A percentile compares a stretch with the other conserved stretches of the same genome.
These are phyloP conservation scores for Euphorbia schlechtendalii DNA, from an alignment of 441 rosid species.

Conservation along the genomic window DNA sequence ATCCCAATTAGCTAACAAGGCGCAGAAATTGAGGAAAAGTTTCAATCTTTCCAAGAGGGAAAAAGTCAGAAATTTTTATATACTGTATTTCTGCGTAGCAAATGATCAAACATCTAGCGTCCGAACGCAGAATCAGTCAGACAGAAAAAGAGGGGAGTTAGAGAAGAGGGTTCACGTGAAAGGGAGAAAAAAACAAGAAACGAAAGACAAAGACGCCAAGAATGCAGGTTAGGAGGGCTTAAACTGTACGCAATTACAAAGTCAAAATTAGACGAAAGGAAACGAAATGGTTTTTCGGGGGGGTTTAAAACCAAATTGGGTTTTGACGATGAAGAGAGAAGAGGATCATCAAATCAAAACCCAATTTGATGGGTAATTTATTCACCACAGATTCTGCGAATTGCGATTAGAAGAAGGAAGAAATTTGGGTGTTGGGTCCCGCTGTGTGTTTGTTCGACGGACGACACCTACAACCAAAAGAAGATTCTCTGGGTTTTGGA, in stretches of 20 bases:
- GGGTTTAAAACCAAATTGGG: constrained; percentile 14
- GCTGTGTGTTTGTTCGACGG: neutral
- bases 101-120: constrained; percentile 19
- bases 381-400: neutral
- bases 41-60: constrained; percentile 5
- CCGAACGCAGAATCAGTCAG: constrained; percentile 1
- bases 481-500: constrained; percentile 5
- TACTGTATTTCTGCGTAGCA: constrained; percentile 7
- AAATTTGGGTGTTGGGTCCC: too few species aligned
- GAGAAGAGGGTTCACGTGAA: constrained; percentile 8
- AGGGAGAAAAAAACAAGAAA: constrained; percentile 13
- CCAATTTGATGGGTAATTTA: constrained; percentile 18
- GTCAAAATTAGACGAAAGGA: constrained; percentile 28
- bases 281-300: neutral
- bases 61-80: constrained; percentile 8
- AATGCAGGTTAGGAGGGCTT: constrained; percentile 29
- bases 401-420: constrained; percentile 6
- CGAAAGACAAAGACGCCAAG: constrained; percentile 26
- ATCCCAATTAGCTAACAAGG: constrained; percentile 32
- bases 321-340: constrained; percentile 27
- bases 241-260: constrained; percentile 44
- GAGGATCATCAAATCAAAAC: too few species aligned
- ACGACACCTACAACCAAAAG: constrained; percentile 2
- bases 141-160: neutral
- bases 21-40: constrained; percentile 17